These are phyloP conservation scores for Taphrina pruni DNA, from an alignment of 1,139 yeast species.

Conservation along the genomic window DNA sequence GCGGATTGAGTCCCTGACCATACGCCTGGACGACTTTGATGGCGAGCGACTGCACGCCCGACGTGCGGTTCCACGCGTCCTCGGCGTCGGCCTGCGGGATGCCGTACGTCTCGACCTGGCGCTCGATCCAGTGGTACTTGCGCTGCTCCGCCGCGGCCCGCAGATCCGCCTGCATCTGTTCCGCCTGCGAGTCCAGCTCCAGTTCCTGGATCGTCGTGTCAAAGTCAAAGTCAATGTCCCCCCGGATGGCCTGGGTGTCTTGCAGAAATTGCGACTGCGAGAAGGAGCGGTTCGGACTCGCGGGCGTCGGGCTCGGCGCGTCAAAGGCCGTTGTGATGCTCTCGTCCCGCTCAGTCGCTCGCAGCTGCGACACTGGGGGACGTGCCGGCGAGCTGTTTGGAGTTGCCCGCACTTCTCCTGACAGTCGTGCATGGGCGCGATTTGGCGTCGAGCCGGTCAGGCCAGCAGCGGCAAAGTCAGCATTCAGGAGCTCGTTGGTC, in stretches of 20 bases:
- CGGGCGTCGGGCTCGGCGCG: conserved; percentile 15
- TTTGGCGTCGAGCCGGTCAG: not conserved
- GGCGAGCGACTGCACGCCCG: conserved; percentile 38
- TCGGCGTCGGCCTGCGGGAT: conserved; percentile 34
- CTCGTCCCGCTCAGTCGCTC: not conserved
- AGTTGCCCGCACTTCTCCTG: conserved; percentile 12
- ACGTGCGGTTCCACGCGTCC: conserved; percentile 34
- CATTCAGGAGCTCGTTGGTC: conserved; percentile 2
- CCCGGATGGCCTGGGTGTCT: conserved; percentile 27
- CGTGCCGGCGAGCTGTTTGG: conserved; percentile 17
- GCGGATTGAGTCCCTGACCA: conserved; percentile 26
- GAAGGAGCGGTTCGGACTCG: conserved; percentile 6
- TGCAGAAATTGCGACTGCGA: conserved; percentile 24
- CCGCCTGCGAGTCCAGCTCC: conserved; percentile 14
- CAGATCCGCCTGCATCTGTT: not conserved
- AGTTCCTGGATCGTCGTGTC: conserved; percentile 21
- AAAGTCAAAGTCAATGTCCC: conserved; percentile 18
- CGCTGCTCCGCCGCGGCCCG: conserved; percentile 9
- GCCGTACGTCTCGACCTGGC: conserved; percentile 18
- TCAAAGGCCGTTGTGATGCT: conserved; percentile 2
- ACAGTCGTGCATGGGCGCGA: not conserved
- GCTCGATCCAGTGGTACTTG: conserved; percentile 18
- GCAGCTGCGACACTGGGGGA: conserved; percentile 7
- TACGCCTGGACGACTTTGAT: conserved; percentile 38
- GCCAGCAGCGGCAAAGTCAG: not conserved